A percentile compares a stretch with the other conserved stretches of the same genome.
Evolutionary conservation across 2,329 filamentous ascomycete species (phyloP).

Genomic region (Fusarium humuli): DNA sequence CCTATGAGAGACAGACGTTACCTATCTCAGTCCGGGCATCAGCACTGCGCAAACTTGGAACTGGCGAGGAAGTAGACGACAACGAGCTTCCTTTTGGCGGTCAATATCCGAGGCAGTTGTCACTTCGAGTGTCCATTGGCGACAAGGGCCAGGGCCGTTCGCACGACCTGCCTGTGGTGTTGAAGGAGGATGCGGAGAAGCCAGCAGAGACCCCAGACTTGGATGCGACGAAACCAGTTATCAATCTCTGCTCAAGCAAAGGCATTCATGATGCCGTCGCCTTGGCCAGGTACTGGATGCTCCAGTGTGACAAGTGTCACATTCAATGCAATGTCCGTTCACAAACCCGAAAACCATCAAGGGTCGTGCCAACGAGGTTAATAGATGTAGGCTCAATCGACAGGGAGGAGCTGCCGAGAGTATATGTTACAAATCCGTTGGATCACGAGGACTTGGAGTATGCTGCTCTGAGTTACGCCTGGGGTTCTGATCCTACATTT

Average conservation of each 20-base stretch:
- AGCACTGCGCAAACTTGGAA: background rate
- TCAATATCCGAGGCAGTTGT: background rate
- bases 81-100: background rate
- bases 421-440: background rate
- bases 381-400: background rate
- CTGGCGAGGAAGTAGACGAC: background rate
- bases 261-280: background rate
- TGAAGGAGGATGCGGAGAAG: background rate
- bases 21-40: background rate
- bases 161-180: background rate
- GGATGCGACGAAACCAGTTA: background rate
- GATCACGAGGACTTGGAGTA: background rate
- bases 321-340: background rate
- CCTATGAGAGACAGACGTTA: background rate
- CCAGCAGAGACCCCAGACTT: no score
- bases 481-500: background rate
- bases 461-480: slow-evolving; percentile 11
- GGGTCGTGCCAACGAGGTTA: background rate
- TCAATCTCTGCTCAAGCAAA: background rate
- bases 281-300: background rate
- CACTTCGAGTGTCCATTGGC: background rate
- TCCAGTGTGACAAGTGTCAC: background rate
- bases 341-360: background rate
- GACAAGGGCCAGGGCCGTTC: background rate
- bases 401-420: background rate